Percentiles rank a stretch among this genome's conserved stretches.
These are phyloP conservation scores for Diophrys sp. DNA, from an alignment of 73 alveolate species.

Conservation along the genomic window DNA sequence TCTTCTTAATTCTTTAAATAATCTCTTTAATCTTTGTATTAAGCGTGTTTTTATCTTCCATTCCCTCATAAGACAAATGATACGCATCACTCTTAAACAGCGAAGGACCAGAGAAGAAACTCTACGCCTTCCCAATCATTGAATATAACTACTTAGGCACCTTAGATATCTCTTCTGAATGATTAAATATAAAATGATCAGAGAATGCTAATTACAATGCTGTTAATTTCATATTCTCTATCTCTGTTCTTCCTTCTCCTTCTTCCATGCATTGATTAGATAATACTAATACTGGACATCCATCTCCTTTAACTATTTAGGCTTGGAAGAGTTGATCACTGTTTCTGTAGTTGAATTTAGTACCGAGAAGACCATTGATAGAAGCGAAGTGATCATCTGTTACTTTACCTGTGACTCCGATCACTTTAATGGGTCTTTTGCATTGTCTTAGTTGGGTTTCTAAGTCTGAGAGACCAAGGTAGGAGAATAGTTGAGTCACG, in stretches of 20 bases:
- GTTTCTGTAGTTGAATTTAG: background rate
- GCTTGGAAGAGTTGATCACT: background rate
- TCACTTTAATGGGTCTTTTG: background rate
- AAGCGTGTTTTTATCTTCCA: background rate
- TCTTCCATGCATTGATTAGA: background rate
- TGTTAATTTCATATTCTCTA: background rate
- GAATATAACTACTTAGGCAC: background rate
- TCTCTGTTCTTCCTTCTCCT: background rate
- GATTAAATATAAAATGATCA: background rate
- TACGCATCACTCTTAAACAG: background rate
- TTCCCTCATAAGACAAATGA: background rate
- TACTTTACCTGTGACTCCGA: background rate
- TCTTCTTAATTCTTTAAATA: background rate
- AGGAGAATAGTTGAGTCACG: background rate
- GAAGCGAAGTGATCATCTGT: background rate
- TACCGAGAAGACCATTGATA: background rate
- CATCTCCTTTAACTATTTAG: background rate
- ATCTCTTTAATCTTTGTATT: too few species aligned
- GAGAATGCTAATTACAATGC: background rate
- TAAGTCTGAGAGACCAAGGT: background rate
- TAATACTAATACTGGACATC: too few species aligned
- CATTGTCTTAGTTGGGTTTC: background rate
- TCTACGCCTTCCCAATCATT: background rate
- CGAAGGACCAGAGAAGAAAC: background rate
- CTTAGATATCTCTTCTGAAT: background rate